phyloP scores from a whole-genome alignment of 1,139 yeast genomes.

The Arxiozyma slooffiae region DNA sequence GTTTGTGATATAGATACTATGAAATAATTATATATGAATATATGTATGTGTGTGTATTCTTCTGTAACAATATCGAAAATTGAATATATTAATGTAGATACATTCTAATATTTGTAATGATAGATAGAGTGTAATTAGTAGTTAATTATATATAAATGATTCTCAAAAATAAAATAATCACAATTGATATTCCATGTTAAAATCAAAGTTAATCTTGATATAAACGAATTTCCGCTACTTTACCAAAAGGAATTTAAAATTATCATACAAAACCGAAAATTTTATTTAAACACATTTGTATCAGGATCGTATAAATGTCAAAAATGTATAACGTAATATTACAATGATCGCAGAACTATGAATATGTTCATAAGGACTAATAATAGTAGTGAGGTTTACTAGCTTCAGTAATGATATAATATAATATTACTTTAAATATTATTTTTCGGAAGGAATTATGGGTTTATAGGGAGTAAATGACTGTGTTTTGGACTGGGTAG shows the following conservation, averaged over 20 bases:
- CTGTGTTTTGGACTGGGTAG: constrained; percentile 8
- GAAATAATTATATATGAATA: not conserved
- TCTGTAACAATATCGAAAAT: not conserved
- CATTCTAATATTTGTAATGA: no score
- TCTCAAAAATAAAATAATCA: no score
- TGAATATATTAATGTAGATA: not conserved
- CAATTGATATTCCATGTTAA: not conserved
- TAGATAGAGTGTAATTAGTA: not conserved
- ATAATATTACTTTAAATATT: not conserved
- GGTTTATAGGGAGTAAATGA: constrained; percentile 15
- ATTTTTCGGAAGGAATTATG: constrained; percentile 3
- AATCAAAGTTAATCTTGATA: not conserved
- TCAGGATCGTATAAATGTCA: not conserved
- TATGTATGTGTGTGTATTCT: not conserved
- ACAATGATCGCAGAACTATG: not conserved
- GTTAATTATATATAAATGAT: not conserved
- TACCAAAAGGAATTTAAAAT: not conserved
- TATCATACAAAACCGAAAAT: no score
- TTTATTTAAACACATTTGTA: not conserved
- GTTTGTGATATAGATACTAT: no score
- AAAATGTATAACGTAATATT: not conserved
- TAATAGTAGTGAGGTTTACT: no score
- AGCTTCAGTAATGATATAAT: not conserved
- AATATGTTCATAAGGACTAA: not conserved
- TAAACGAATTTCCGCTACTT: no score